Evolutionary conservation across 2,329 filamentous ascomycete genomes (phyloP).

Genomic region (Penicillium sp.): DNA sequence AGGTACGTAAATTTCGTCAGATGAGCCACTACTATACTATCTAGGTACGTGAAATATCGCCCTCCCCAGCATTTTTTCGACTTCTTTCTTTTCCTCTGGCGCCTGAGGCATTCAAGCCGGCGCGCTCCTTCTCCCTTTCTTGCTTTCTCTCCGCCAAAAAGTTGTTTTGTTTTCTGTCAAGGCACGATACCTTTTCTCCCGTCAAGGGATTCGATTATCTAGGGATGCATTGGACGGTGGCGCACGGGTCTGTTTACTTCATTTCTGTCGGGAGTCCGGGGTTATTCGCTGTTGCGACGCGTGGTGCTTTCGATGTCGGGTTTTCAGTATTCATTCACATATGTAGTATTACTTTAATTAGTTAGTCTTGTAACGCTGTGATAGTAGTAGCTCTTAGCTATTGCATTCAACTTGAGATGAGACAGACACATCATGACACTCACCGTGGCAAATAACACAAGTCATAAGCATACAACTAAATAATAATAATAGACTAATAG

Average conservation of each 20-base stretch:
- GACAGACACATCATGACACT: no score
- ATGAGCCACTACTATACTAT: not conserved
- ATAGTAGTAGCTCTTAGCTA: no score
- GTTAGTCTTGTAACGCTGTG: no score
- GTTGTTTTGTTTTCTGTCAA: not conserved
- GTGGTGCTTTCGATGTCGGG: not conserved
- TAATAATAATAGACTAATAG: no score
- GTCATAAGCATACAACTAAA: no score
- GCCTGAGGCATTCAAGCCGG: not conserved
- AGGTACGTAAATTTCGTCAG: conserved; percentile 1
- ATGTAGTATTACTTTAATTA: no score
- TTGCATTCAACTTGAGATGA: no score
- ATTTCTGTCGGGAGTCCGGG: not conserved
- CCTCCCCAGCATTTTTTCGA: not conserved
- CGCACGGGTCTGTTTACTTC: not conserved
- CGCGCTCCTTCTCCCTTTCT: not conserved
- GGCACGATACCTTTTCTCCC: not conserved
- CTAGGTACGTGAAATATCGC: conserved; percentile 3
- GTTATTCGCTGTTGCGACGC: not conserved
- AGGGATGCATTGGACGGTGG: not conserved
- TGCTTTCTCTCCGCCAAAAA: not conserved
- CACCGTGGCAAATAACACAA: no score
- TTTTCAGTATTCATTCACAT: no score
- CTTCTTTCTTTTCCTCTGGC: not conserved
- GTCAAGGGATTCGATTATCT: not conserved